phyloP scores from a whole-genome alignment of 768 basidiomycete genomes.

The Podaxis sp. region DNA sequence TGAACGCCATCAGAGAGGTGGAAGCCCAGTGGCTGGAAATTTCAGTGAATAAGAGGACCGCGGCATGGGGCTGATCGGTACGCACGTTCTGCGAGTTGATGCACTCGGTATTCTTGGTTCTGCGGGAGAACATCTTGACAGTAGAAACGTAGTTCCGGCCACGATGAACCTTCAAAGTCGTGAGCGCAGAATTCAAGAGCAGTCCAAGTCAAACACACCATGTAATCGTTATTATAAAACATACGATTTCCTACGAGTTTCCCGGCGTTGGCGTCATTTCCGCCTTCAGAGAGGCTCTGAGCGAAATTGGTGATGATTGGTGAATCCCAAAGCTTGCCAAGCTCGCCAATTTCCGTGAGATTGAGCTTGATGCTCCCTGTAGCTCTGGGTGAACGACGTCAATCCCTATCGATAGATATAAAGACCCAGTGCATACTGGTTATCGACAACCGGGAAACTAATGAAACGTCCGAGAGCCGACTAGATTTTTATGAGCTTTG shows the following conservation, averaged over 20 bases:
- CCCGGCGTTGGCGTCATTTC: constrained; percentile 53
- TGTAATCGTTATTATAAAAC: constrained; percentile 70
- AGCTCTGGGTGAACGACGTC: constrained; percentile 38
- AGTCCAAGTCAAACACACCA: constrained; percentile 39
- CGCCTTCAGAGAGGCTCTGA: constrained; percentile 33
- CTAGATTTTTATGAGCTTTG: constrained; percentile 30
- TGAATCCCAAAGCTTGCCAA: constrained; percentile 56
- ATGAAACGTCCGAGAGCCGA: constrained; percentile 67
- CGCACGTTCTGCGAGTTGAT: constrained; percentile 61
- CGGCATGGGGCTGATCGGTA: background rate
- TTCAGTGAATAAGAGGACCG: constrained; percentile 1
- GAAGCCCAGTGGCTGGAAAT: constrained; percentile 56
- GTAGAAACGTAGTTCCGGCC: constrained; percentile 59
- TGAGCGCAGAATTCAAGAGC: constrained; percentile 1
- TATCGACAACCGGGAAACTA: constrained; percentile 56
- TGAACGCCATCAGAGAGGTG: constrained; percentile 67
- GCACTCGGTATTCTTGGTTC: constrained; percentile 65
- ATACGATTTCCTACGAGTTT: constrained; percentile 54
- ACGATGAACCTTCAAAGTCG: constrained; percentile 52
- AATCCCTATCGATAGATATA: background rate
- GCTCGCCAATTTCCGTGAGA: constrained; percentile 45
- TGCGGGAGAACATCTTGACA: constrained; percentile 60
- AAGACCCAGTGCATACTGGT: constrained; percentile 30
- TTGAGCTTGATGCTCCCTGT: constrained; percentile 59
- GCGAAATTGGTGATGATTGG: constrained; percentile 37